These are phyloP conservation scores for Biscutella laevigata DNA, from an alignment of 441 rosid species.

Conservation along the genomic window DNA sequence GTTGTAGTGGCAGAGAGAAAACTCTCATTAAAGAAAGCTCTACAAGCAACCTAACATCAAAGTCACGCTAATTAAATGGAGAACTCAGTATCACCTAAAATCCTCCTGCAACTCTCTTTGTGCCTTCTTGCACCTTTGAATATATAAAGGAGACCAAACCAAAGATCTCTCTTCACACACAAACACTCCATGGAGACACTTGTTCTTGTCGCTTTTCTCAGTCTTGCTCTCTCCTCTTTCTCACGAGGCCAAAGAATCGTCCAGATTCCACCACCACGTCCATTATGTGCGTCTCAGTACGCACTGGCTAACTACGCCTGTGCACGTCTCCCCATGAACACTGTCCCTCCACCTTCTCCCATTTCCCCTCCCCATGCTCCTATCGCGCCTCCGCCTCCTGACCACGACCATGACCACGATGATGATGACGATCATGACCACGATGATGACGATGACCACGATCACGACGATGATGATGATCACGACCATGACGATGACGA, in stretches of 20 bases:
- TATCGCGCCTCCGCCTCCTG: constrained; percentile 20
- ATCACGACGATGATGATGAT: neutral
- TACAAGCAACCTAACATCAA: constrained; percentile 21
- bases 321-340: constrained; percentile 19
- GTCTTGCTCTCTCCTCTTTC: constrained; percentile 6
- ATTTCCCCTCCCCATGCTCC: constrained; percentile 26
- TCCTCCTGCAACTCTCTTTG: constrained; percentile 18
- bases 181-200: constrained; percentile 27
- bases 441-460: too few relatives aligned
- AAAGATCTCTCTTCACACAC: constrained; percentile 9
- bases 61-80: constrained; percentile 21
- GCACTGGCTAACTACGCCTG: constrained; percentile 47
- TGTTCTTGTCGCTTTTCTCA: constrained; percentile 7
- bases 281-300: constrained; percentile 47
- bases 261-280: constrained; percentile 32
- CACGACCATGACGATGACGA: neutral
- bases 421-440: neutral
- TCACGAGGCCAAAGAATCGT: constrained; percentile 20
- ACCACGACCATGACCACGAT: constrained; percentile 1
- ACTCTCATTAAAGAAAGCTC: constrained; percentile 17
- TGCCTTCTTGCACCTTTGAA: constrained; percentile 17
- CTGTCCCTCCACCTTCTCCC: constrained; percentile 12
- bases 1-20: constrained; percentile 13
- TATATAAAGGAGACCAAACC: constrained; percentile 12
- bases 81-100: constrained; percentile 15